Percentiles rank a stretch among this genome's conserved stretches.
phyloP scores from a whole-genome alignment of 2,329 filamentous ascomycete species.

The Claviceps sp. region DNA sequence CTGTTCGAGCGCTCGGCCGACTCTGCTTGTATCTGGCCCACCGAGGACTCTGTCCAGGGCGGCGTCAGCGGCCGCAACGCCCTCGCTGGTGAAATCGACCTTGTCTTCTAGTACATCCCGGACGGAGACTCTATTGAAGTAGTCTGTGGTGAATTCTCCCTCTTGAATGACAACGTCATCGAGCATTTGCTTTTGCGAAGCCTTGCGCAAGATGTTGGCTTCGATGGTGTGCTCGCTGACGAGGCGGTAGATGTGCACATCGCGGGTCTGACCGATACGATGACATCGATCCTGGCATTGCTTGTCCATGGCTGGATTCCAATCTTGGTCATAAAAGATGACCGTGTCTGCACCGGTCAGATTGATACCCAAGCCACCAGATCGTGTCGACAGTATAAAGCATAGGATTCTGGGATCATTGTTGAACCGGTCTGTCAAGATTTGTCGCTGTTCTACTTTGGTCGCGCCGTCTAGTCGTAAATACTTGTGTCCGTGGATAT shows the following conservation, averaged over 20 bases:
- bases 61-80: constrained; percentile 59
- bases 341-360: constrained; percentile 93
- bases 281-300: constrained; percentile 97
- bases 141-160: constrained; percentile 93
- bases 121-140: constrained; percentile 70
- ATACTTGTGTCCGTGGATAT: constrained; percentile 95
- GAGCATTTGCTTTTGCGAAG: constrained; percentile 93
- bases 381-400: constrained; percentile 91
- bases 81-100: constrained; percentile 32
- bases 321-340: constrained; percentile 98
- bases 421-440: constrained; percentile 94
- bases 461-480: constrained; percentile 92
- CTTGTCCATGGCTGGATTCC: constrained; percentile 99
- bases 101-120: constrained; percentile 54
- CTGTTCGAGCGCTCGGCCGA: constrained; percentile 66
- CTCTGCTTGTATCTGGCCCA: constrained; percentile 44
- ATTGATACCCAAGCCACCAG: constrained; percentile 91
- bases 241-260: constrained; percentile 95
- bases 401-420: constrained; percentile 82
- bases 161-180: constrained; percentile 98
- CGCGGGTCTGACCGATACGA: constrained; percentile 91
- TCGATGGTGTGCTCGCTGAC: constrained; percentile 92
- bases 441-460: constrained; percentile 88
- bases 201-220: constrained; percentile 92
- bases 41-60: constrained; percentile 81